Evolutionary conservation across 1,284 basidiomycete genomes (phyloP), one percentile per base, ranked within the genome.

Genomic region (Sporisorium iseilematis-ciliati): DNA sequence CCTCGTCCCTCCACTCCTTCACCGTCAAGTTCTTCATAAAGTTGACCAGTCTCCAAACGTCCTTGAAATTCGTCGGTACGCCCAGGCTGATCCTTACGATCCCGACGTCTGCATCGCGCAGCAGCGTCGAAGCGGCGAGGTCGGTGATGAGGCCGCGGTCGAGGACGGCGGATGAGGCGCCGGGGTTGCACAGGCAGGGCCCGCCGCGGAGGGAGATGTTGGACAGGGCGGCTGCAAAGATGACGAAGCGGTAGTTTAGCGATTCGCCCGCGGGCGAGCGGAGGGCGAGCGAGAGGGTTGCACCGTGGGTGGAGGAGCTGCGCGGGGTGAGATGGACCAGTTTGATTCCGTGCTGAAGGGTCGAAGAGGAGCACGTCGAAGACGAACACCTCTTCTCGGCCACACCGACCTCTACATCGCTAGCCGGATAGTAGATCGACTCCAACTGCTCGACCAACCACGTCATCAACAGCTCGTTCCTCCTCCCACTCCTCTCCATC

Each of bases 191-290:
- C 64, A 72, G 66, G 49, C 69, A 66, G 1, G 69, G 69, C 0
- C 64, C 63, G 10, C 69, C 69, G n/a, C 69, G 63, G 16, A 72
- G 50, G 1, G 59, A 63, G 42, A 72, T 72, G 35, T 38, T 14
- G 12, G 35, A 38, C 11, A 38, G 35, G 14, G 35, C 35, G 14
- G 35, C 35, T 11, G 35, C 35, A 38, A 38, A 91, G 90, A 91
- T 91, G 26, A 86, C 89, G 0, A 88, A 75, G 35, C 90, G 86
- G 56, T 79, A 81, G 65, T 81, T 81, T 50, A 81, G 33, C 21
- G 58, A 55, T 78, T 79, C 16, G 12, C 35, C 35, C 3, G 35
- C 1, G 35, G 35, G 35, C 4, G 35, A 38, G 35, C 78, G 57
- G 3, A 61, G 33, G 4, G 73, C 73, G 31, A 80, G 53, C 0